These are phyloP conservation scores for Lasiosphaeriaceae sp. DNA, from an alignment of 495 filamentous ascomycete species.

Conservation along the genomic window DNA sequence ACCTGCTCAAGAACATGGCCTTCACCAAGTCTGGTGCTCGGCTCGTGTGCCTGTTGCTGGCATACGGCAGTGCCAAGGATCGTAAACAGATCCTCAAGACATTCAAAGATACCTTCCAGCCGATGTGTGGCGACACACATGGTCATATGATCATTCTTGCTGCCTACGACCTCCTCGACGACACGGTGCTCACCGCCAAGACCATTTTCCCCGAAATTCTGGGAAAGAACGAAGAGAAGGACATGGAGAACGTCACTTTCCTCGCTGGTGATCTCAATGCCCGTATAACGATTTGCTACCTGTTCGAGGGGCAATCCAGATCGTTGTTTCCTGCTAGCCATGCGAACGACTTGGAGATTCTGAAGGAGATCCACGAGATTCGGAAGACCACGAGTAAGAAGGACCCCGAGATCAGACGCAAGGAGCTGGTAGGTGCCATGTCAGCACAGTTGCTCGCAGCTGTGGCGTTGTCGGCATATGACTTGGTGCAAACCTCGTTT, in stretches of 20 bases:
- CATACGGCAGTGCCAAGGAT: constrained; percentile 85
- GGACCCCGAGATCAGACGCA: constrained; percentile 66
- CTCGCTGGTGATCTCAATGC: constrained; percentile 66
- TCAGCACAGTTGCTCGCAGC: constrained; percentile 65
- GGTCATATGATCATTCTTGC: constrained; percentile 79
- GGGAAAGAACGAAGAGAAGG: constrained; percentile 57
- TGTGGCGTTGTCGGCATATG: constrained; percentile 61
- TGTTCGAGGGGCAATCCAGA: constrained; percentile 67
- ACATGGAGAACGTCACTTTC: constrained; percentile 58
- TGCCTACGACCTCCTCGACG: constrained; percentile 87
- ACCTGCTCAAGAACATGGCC: constrained; percentile 87
- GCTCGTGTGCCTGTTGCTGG: constrained; percentile 74
- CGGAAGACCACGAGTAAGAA: constrained; percentile 87
- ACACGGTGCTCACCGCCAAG: constrained; percentile 84
- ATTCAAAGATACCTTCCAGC: constrained; percentile 78
- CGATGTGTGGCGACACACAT: constrained; percentile 72
- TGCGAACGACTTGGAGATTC: constrained; percentile 56
- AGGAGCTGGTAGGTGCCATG: constrained; percentile 68
- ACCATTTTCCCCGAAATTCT: constrained; percentile 79
- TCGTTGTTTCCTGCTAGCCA: constrained; percentile 61
- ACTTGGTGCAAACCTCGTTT: constrained; percentile 68
- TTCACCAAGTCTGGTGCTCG: constrained; percentile 88
- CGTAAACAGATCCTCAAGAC: constrained; percentile 81
- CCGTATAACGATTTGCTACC: constrained; percentile 77
- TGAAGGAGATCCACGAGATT: constrained; percentile 71